A percentile compares a stretch with the other conserved stretches of the same genome.
These are phyloP conservation scores for Myochromella boudieri DNA, from an alignment of 768 basidiomycete genomes.

Conservation along the genomic window DNA sequence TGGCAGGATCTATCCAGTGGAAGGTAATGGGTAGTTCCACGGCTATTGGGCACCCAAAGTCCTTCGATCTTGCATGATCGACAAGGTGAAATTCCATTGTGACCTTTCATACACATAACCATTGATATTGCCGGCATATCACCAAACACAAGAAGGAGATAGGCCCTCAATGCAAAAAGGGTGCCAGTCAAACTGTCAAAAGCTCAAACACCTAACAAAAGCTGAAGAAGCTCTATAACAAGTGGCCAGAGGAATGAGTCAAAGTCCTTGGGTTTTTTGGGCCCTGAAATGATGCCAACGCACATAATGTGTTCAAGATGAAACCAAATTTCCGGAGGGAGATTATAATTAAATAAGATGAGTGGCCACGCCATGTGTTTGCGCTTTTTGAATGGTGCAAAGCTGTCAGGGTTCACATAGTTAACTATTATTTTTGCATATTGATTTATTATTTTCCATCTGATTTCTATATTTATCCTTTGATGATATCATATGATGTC, in stretches of 20 bases:
- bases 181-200: slow-evolving; percentile 22
- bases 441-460: no score
- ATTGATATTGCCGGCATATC: slow-evolving; percentile 23
- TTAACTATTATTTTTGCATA: no score
- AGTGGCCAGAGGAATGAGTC: slow-evolving; percentile 39
- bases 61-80: slow-evolving; percentile 30
- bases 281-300: slow-evolving; percentile 40
- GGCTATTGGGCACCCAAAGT: slow-evolving; percentile 13
- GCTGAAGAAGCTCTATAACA: slow-evolving; percentile 28
- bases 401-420: no score
- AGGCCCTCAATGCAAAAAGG: slow-evolving; percentile 19
- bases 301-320: slow-evolving; percentile 31
- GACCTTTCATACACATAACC: slow-evolving; percentile 35
- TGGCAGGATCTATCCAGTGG: slow-evolving; percentile 15
- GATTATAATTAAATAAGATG: slow-evolving; percentile 32
- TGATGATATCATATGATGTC: no score
- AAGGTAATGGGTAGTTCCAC: slow-evolving; percentile 19
- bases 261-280: slow-evolving; percentile 32
- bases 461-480: no score
- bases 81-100: slow-evolving; percentile 34
- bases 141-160: slow-evolving; percentile 21
- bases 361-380: slow-evolving; percentile 36
- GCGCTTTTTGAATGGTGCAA: slow-evolving; percentile 30
- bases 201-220: slow-evolving; percentile 32
- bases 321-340: slow-evolving; percentile 27